A percentile compares a stretch with the other conserved stretches of the same genome.
Evolutionary conservation across 179 eudicot genomes (phyloP).

Genomic region (Patellifolia procumbens): DNA sequence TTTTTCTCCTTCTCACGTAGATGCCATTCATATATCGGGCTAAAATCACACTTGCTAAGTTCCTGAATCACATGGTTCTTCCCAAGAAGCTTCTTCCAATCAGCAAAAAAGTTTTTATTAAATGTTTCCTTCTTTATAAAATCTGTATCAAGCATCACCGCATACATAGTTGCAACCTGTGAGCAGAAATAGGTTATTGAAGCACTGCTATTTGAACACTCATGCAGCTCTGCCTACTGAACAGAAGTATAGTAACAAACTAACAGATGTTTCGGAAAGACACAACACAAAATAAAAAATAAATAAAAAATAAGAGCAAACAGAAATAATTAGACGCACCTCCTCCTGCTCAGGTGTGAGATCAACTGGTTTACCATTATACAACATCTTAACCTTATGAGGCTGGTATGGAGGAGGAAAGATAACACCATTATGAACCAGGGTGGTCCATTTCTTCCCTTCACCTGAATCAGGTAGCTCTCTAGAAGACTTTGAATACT

Average conservation of each 20-base stretch:
- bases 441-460: conserved; percentile 94
- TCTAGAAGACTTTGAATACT: conserved; percentile 68
- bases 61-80: conserved; percentile 83
- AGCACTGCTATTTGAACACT: background rate
- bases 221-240: background rate
- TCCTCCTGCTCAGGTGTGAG: conserved; percentile 97
- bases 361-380: conserved; percentile 76
- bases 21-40: conserved; percentile 91
- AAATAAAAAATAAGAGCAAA: background rate
- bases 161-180: conserved; percentile 98
- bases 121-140: conserved; percentile 68
- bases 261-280: background rate
- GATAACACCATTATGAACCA: conserved; percentile 91
- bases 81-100: conserved; percentile 92
- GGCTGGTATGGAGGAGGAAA: conserved; percentile 94
- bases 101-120: conserved; percentile 77
- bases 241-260: background rate
- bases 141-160: conserved; percentile 94
- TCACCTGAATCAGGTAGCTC: conserved; percentile 89
- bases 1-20: conserved; percentile 93
- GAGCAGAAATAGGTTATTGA: conserved; percentile 21
- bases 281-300: background rate
- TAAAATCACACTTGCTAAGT: conserved; percentile 83
- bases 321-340: conserved; percentile 42
- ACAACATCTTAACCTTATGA: conserved; percentile 86